A percentile compares a stretch with the other conserved stretches of the same genome.
These are phyloP conservation scores for Geranium brycei DNA, from an alignment of 345 rosid genomes.

Conservation along the genomic window DNA sequence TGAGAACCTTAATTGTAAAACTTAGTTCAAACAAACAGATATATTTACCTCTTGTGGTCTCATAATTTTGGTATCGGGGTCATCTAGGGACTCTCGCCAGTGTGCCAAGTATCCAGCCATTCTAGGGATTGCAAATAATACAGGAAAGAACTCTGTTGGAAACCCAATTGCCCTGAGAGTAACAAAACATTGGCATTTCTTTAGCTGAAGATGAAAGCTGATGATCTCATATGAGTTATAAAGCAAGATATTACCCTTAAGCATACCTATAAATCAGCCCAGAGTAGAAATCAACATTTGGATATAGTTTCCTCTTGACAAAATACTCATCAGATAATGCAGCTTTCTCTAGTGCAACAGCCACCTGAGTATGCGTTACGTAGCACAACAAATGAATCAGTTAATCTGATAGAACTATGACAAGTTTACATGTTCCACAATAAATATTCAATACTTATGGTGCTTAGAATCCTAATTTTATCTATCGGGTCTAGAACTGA, in stretches of 20 bases:
- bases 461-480: no score
- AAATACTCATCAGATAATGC: constrained; percentile 90
- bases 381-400: background rate
- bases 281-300: constrained; percentile 97
- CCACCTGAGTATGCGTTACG: constrained; percentile 42
- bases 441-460: no score
- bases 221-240: background rate
- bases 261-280: constrained; percentile 79
- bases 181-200: background rate
- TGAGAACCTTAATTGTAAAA: no score
- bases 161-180: constrained; percentile 85
- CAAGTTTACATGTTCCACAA: background rate
- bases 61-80: constrained; percentile 96
- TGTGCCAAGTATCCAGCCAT: constrained; percentile 98
- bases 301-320: constrained; percentile 80
- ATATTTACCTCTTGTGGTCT: constrained; percentile 78
- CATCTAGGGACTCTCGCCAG: constrained; percentile 93
- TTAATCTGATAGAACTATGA: background rate
- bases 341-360: constrained; percentile 90
- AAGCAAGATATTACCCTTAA: background rate
- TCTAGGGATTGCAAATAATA: constrained; percentile 83
- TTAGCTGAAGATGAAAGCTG: background rate
- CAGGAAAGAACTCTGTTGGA: constrained; percentile 91
- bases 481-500: no score
- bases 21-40: no score